Evolutionary conservation across 2,329 filamentous ascomycete species (phyloP).

Genomic region (Aureobasidium sp.): DNA sequence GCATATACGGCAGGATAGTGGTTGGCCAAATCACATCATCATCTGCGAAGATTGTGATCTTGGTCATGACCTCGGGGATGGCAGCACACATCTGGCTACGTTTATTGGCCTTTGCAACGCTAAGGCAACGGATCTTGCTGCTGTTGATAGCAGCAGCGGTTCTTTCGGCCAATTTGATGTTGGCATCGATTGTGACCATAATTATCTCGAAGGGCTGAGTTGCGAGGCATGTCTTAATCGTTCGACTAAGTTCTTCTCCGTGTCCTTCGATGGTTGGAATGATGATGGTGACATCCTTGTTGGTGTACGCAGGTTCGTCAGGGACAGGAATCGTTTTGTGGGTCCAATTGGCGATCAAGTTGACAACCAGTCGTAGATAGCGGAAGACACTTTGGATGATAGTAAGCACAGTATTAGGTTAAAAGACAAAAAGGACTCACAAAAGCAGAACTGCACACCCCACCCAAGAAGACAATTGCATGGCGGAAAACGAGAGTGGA

Average conservation of each 20-base stretch:
- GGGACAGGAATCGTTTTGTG: constrained; percentile 82
- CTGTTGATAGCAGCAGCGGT: constrained; percentile 52
- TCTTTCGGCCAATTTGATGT: constrained; percentile 49
- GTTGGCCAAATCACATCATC: constrained; percentile 91
- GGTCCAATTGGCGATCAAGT: constrained; percentile 76
- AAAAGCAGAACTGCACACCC: constrained; percentile 20
- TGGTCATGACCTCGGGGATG: constrained; percentile 74
- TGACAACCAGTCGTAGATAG: constrained; percentile 78
- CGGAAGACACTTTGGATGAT: constrained; percentile 63
- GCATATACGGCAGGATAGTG: constrained; percentile 80
- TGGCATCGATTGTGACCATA: constrained; percentile 79
- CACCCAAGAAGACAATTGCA: constrained; percentile 19
- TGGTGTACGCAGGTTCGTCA: constrained; percentile 69
- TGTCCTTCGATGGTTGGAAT: constrained; percentile 86
- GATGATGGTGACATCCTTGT: constrained; percentile 84
- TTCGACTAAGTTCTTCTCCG: constrained; percentile 75
- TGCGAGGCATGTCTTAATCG: constrained; percentile 68
- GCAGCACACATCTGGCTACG: constrained; percentile 87
- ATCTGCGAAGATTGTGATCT: constrained; percentile 86
- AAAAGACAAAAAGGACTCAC: constrained; percentile 12
- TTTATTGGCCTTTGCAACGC: constrained; percentile 85
- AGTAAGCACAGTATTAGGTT: constrained; percentile 10
- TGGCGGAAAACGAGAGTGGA: constrained; percentile 18
- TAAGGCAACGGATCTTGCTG: constrained; percentile 64
- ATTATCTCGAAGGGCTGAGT: constrained; percentile 67